Evolutionary conservation across 2,329 filamentous ascomycete genomes (phyloP), one percentile per base, ranked within the genome.

Genomic region (Uncinocarpus reesii): DNA sequence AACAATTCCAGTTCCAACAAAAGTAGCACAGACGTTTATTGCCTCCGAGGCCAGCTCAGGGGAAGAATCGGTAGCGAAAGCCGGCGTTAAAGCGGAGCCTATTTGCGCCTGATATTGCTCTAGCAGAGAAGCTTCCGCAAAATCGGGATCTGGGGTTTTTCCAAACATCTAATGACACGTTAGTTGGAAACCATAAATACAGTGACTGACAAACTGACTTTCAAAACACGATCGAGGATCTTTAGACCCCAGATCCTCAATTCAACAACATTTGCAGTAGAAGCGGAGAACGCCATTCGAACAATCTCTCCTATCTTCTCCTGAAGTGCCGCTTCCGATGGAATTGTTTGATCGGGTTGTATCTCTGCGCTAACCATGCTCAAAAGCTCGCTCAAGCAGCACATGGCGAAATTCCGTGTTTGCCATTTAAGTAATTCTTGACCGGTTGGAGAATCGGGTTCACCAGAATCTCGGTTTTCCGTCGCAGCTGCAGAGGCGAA

Each of bases 91-190:
- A 0, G 92, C 92, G 15, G 92, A 96, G 59, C 89, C 89, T 62
- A 98, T 98, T 62, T 98, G 92, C 4, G 92, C 92, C 66, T 98
- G 93, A 60, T 98, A 98, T 65, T 98, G 92, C 65, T 98, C 93
- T 3, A 98, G 76, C 13, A 98, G 75, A 68, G 94, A 94, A 0
- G 86, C 92, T 66, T 98, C 92, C n/a, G 90, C 80, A 61, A 98
- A 98, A 63, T 98, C 92, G 0, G 92, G 93, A 66, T 98, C 92
- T 1, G 90, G 86, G 1, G 86, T 88, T 62, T 88, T 90, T 47
- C 92, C 92, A 69, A 98, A 98, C 74, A 95, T 87, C 72, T 76
- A 53, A 11, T 20, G 5, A 40, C 13, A 47, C 58, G 32, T 55
- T 48, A 37, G 29, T 49, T n/a, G 18, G 32, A 26, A 24, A 16